Evolutionary conservation across 805 yeast species (phyloP), one percentile per base, ranked within the genome.

Genomic region (Saturnispora diversa): DNA sequence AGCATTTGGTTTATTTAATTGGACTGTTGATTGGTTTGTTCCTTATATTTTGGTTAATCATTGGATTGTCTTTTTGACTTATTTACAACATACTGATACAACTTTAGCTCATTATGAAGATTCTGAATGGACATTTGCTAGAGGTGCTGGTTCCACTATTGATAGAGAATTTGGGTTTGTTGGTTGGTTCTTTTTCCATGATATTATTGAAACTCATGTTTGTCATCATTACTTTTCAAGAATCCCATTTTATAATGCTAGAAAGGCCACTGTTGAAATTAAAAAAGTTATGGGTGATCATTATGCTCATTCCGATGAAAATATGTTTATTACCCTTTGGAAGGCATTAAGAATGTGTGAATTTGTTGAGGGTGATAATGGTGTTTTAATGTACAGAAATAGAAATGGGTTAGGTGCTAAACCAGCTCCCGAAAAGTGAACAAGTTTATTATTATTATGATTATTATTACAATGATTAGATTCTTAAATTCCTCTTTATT

Each of bases 341-440:
- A 69, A 71, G 46, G 63, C 68, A 47, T 63, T 70, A 38, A 74
- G 88, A 61, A 47, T 69, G 44, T 81, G 88, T 61, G 84, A 79
- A 62, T 81, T 72, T 49, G 84, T 81, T 41, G 85, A 77, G 46
- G 84, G 81, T 51, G 71, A 72, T 35, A 65, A 69, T 34, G 85
- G 85, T 45, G 76, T 82, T 48, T 59, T 65, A 60, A 77, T 77
- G 84, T 77, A 64, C 56, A 75, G 84, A 72, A 77, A 77, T 55
- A 62, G 65, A 46, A 77, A 77, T 48, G 57, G 58, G 37, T 50
- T 62, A 40, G 73, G 73, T 53, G 53, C 55, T 33, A 54, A 55
- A 39, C 66, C 70, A 22, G 32, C 37, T 10, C 37, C 38, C 10
- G 42, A 39, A 20, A 26, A 38, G 29, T 27, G 23, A 33, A 20